A percentile compares a stretch with the other conserved stretches of the same genome.
phyloP scores from a whole-genome alignment of 768 basidiomycete species.

The Lactarius vividus region DNA sequence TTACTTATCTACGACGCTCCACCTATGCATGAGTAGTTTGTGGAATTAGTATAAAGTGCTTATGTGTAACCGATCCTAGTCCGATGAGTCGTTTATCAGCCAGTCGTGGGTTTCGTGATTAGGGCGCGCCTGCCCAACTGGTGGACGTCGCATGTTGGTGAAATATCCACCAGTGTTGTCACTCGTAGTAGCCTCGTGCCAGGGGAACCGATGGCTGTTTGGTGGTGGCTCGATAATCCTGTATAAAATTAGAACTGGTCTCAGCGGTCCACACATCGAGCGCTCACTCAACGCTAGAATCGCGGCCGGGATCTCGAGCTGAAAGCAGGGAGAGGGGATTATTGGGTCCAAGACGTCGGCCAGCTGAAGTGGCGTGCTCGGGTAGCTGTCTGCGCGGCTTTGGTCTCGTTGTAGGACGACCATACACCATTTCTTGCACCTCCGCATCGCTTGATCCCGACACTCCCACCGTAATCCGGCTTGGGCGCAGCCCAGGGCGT shows the following conservation, averaged over 20 bases:
- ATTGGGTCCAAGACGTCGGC: not conserved
- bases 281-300: conserved; percentile 22
- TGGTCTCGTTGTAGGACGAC: conserved; percentile 10
- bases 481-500: not conserved
- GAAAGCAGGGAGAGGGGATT: not conserved
- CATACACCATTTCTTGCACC: not conserved
- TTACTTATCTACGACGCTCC: conserved; percentile 1
- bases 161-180: not conserved
- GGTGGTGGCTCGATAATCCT: conserved; percentile 15
- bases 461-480: not conserved
- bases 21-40: not conserved
- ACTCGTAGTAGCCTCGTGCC: not conserved
- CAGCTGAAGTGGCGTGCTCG: not conserved
- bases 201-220: not conserved
- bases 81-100: conserved; percentile 24
- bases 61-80: conserved; percentile 13
- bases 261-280: not conserved
- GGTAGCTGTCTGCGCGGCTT: conserved; percentile 8
- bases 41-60: not conserved
- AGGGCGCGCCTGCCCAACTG: not conserved
- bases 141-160: not conserved
- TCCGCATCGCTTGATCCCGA: conserved; percentile 8
- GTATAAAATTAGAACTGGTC: conserved; percentile 5
- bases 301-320: conserved; percentile 5
- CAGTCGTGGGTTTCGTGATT: conserved; percentile 17